Evolutionary conservation across 352 stramenopile species (phyloP).

Genomic region (Globisporangium recalcitrans): DNA sequence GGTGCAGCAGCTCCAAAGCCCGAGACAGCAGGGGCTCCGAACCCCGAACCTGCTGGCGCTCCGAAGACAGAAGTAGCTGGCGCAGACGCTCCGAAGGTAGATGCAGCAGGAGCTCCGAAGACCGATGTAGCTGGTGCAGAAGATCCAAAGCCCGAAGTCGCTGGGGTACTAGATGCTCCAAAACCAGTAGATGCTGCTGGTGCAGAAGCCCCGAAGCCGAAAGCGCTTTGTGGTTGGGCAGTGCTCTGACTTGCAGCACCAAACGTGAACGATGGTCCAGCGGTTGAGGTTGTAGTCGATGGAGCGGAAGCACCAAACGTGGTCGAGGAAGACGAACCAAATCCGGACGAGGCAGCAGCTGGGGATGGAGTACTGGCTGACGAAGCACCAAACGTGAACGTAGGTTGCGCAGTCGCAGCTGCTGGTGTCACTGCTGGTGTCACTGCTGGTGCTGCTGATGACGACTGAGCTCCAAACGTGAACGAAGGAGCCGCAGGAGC

Average conservation of each 20-base stretch:
- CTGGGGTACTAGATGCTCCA: constrained; percentile 15
- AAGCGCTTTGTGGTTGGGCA: neutral
- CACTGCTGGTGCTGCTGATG: constrained; percentile 1
- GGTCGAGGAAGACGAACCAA: constrained; percentile 19
- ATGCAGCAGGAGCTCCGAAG: constrained; percentile 25
- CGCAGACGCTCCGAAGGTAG: constrained; percentile 16
- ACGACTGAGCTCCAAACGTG: constrained; percentile 18
- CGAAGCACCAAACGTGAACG: constrained; percentile 22
- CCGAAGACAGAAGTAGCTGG: constrained; percentile 34
- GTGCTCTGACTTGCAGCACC: constrained; percentile 16
- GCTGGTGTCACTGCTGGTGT: neutral
- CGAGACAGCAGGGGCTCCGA: constrained; percentile 15
- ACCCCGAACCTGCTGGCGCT: constrained; percentile 14
- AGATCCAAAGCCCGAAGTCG: constrained; percentile 26
- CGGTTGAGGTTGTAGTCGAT: neutral
- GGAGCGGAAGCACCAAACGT: constrained; percentile 14
- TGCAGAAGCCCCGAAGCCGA: neutral
- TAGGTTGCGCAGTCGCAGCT: constrained; percentile 10
- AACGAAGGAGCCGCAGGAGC: constrained; percentile 15
- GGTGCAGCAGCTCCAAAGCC: constrained; percentile 18
- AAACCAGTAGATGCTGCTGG: constrained; percentile 8
- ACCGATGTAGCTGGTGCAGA: constrained; percentile 23
- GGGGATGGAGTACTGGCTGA: constrained; percentile 13
- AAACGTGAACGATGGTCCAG: constrained; percentile 26
- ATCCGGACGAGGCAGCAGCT: constrained; percentile 19